Conservation (phyloP, 2,329 filamentous ascomycete species). For the Fusarium sp. region DNA sequence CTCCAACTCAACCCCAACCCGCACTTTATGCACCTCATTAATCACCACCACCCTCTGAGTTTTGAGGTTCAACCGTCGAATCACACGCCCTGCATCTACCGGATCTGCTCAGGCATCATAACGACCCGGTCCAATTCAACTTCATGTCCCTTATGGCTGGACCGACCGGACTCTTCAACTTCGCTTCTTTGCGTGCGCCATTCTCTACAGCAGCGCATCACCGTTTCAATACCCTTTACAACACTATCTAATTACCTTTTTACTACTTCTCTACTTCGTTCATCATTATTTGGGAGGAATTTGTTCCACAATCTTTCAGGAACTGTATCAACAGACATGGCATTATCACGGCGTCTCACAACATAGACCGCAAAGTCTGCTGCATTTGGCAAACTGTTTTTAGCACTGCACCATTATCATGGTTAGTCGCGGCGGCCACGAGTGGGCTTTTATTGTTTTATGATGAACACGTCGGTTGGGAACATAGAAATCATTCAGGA, state of each 20-base stretch:
- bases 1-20: conserved; percentile 37
- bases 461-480: conserved; percentile 46
- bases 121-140: conserved; percentile 22
- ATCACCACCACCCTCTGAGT: conserved; percentile 23
- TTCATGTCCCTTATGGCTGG: conserved; percentile 42
- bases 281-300: conserved; percentile 39
- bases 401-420: conserved; percentile 12
- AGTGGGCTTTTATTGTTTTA: conserved; percentile 35
- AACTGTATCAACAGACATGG: conserved; percentile 47
- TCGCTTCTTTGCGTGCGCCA: conserved; percentile 38
- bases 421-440: conserved; percentile 14
- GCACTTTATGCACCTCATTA: conserved; percentile 40
- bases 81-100: conserved; percentile 39
- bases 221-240: conserved; percentile 40
- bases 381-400: conserved; percentile 18
- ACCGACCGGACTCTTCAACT: conserved; percentile 42
- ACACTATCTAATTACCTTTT: conserved; percentile 40
- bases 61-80: conserved; percentile 36
- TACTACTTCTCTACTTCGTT: conserved; percentile 29
- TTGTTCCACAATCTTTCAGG: conserved; percentile 40
- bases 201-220: conserved; percentile 21
- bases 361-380: conserved; percentile 36
- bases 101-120: conserved; percentile 26
- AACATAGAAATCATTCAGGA: conserved; percentile 46
- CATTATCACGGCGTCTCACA: conserved; percentile 46